A percentile compares a stretch with the other conserved stretches of the same genome.
These are phyloP conservation scores for Herpotrichia juniperi DNA, from an alignment of 2,329 filamentous ascomycete species.

Conservation along the genomic window DNA sequence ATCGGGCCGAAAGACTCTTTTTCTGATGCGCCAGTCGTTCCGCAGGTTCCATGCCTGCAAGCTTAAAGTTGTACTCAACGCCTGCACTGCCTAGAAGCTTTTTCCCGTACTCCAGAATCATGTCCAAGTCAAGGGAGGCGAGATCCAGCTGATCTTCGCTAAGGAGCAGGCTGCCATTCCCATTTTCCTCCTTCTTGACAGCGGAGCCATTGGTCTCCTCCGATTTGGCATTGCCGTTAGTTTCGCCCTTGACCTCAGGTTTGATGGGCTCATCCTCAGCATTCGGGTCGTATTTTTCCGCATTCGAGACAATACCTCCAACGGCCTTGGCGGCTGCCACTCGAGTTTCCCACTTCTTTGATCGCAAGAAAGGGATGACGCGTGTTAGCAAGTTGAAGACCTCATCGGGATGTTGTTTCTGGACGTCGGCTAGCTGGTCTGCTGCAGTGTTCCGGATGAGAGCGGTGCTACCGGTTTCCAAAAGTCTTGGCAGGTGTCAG, in stretches of 20 bases:
- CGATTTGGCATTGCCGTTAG: constrained; percentile 60
- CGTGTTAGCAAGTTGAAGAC: constrained; percentile 92
- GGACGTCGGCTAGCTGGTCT: constrained; percentile 94
- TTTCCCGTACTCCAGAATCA: constrained; percentile 82
- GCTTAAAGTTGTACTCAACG: constrained; percentile 80
- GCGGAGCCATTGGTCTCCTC: constrained; percentile 54
- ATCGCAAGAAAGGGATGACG: constrained; percentile 92
- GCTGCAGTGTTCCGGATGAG: constrained; percentile 97
- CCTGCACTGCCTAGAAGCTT: constrained; percentile 82
- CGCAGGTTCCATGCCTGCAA: constrained; percentile 81
- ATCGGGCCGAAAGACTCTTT: constrained; percentile 79
- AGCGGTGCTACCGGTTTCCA: constrained; percentile 96
- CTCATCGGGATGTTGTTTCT: constrained; percentile 97
- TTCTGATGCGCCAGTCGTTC: constrained; percentile 85
- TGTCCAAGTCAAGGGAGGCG: constrained; percentile 75
- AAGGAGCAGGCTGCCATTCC: constrained; percentile 46
- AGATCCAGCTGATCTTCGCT: constrained; percentile 72
- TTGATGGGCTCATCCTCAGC: constrained; percentile 71
- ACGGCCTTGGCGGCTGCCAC: constrained; percentile 93
- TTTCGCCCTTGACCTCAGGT: constrained; percentile 51
- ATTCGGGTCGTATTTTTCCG: constrained; percentile 87
- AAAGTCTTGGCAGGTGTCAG: constrained; percentile 66
- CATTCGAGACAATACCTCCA: constrained; percentile 90
- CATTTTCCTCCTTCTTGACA: constrained; percentile 58
- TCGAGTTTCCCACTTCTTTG: constrained; percentile 96